phyloP scores from a whole-genome alignment of 345 rosid species.

The Rhizophora mangle region DNA sequence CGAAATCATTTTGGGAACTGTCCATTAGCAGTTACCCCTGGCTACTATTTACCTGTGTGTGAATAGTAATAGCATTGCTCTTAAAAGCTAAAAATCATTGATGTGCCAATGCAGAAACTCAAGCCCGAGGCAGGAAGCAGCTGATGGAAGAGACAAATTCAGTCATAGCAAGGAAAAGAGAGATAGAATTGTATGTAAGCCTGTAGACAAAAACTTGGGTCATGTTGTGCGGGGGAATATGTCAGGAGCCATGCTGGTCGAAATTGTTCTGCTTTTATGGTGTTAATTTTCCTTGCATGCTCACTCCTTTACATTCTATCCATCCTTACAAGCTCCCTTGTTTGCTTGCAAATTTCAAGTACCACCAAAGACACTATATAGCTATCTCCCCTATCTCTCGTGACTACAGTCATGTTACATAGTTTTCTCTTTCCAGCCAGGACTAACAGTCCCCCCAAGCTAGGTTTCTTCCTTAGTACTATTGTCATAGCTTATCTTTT shows the following conservation, averaged over 20 bases:
- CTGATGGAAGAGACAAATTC: slow-evolving; percentile 1
- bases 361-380: not conserved
- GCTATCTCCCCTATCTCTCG: not conserved
- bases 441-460: not conserved
- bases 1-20: too few relatives aligned
- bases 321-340: not conserved
- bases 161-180: not conserved
- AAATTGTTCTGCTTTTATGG: not conserved
- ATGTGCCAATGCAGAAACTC: not conserved
- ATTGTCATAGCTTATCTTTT: too few relatives aligned
- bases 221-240: not conserved
- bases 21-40: too few relatives aligned
- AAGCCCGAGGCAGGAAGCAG: slow-evolving; percentile 2
- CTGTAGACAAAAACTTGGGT: not conserved
- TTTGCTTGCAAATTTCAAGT: not conserved
- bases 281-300: not conserved
- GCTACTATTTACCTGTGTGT: too few relatives aligned
- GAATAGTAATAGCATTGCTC: too few relatives aligned
- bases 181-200: not conserved
- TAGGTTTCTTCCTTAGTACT: not conserved
- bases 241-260: not conserved
- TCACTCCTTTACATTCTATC: not conserved
- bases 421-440: not conserved
- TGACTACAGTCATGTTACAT: not conserved
- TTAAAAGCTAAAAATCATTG: too few relatives aligned